Percentiles rank a stretch among this genome's conserved stretches.
These are phyloP conservation scores for Pseudocercospora vitis DNA, from an alignment of 2,329 filamentous ascomycete genomes.

Conservation along the genomic window DNA sequence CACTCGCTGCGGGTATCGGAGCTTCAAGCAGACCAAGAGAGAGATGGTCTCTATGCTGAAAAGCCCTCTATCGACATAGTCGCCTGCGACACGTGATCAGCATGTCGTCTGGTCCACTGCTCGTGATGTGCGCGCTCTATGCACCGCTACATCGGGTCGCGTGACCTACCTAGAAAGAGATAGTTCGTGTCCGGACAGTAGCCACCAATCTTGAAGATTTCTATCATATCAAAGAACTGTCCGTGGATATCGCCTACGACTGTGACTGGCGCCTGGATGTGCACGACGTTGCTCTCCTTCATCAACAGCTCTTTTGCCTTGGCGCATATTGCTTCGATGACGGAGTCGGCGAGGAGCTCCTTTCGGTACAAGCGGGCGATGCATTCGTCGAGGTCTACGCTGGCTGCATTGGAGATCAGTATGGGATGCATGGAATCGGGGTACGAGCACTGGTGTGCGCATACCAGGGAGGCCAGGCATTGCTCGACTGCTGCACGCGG, in stretches of 20 bases:
- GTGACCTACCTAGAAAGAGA: conserved; percentile 77
- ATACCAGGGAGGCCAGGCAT: conserved; percentile 55
- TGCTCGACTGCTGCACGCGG: conserved; percentile 18
- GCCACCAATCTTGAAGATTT: conserved; percentile 98
- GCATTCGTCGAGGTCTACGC: conserved; percentile 97
- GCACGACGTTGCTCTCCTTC: conserved; percentile 99
- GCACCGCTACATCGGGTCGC: conserved; percentile 17
- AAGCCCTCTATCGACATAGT: conserved; percentile 78
- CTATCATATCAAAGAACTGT: conserved; percentile 97
- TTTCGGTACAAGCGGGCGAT: conserved; percentile 96
- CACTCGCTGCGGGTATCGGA: conserved; percentile 93
- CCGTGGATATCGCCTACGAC: conserved; percentile 98
- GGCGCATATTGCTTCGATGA: conserved; percentile 98
- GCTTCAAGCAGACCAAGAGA: conserved; percentile 91
- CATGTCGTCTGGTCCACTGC: not conserved
- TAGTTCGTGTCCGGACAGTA: conserved; percentile 98
- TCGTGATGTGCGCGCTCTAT: not conserved
- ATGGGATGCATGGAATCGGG: not conserved
- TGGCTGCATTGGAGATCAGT: conserved; percentile 58
- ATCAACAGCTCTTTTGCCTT: conserved; percentile 98
- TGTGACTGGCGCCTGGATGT: conserved; percentile 91
- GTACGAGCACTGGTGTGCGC: conserved; percentile 19
- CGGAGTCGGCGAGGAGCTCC: conserved; percentile 92
- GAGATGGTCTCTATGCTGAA: conserved; percentile 99
- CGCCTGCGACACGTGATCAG: conserved; percentile 56